phyloP scores from a whole-genome alignment of 1,284 basidiomycete species.

The Ustilago esculenta region DNA sequence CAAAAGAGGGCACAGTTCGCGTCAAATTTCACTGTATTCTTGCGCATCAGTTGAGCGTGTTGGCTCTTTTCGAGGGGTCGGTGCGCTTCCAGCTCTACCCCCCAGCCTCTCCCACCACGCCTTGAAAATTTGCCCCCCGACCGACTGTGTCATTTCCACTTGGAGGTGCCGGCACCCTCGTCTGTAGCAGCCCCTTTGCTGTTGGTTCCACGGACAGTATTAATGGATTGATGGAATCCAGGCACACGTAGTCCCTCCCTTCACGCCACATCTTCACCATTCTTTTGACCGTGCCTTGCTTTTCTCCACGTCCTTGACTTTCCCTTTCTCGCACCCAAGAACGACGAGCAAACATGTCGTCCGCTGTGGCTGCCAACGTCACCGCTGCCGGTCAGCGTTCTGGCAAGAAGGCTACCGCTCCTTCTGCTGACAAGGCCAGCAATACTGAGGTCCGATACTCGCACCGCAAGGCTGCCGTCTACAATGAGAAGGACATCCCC shows the following conservation, averaged over 20 bases:
- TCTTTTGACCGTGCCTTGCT: not conserved
- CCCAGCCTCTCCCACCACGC: not conserved
- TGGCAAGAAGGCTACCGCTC: conserved; percentile 42
- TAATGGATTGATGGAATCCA: not conserved
- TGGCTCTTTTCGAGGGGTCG: no score
- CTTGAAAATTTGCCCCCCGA: conserved; percentile 5
- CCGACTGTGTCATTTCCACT: not conserved
- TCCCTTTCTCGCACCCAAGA: not conserved
- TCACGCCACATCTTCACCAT: conserved; percentile 10
- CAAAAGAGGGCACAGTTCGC: no score
- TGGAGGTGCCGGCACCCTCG: not conserved
- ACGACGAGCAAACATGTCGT: conserved; percentile 39
- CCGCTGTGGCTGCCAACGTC: conserved; percentile 49
- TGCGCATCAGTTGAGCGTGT: no score
- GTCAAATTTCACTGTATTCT: no score
- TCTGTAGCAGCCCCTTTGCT: not conserved
- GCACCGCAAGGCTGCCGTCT: conserved; percentile 57
- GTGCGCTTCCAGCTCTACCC: no score
- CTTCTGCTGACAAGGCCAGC: conserved; percentile 29
- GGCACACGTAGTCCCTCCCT: not conserved
- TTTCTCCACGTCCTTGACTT: not conserved
- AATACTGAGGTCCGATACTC: conserved; percentile 54
- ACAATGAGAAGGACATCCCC: conserved; percentile 60
- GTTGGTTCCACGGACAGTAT: conserved; percentile 6
- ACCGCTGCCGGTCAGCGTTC: conserved; percentile 49